Evolutionary conservation across 2,329 filamentous ascomycete genomes (phyloP), one percentile per base, ranked within the genome.

Genomic region (Aspergillus felis): DNA sequence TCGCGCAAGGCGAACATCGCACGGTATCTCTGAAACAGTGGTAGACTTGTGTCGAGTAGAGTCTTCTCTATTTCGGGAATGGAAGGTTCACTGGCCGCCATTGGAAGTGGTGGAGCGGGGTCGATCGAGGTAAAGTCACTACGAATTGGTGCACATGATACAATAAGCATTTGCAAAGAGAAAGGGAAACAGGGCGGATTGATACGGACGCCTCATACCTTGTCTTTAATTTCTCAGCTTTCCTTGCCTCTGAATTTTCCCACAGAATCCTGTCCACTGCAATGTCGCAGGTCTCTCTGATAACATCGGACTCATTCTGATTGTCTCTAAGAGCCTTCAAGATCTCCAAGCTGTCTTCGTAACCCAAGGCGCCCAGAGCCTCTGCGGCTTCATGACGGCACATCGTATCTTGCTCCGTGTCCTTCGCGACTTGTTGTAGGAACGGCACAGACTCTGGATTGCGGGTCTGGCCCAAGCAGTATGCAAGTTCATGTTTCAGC

Each of bases 1-100:
- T 99, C 94, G 70, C 94, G 89, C 53, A 99, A 87, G 57, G 91
- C 90, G 72, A 99, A 99, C 94, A 99, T 99, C 73, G 94, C 93
- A 69, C 94, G 87, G 78, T 99, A 99, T 72, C 94, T 87, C 71
- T 91, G 81, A 81, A 99, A 99, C 12, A 99, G 84, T 25, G 92
- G 90, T 51, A 87, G 79, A 4, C 79, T 83, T 5, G 88, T 87
- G 74, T 97, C 88, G 75, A 97, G 86, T 54, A 99, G 81, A 25
- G 84, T 86, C 69, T 84, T 82, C 69, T 90, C 88, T 35, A 99
- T 82, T 56, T 90, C 86, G 35, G 87, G 81, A 51, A 96, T 90
- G 3, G 86, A 87, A 59, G 78, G 79, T 56, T 83, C 80, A 58
- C 76, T 73, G 57, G 82, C 77, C n/a, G 83, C 81, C 68, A 91